phyloP scores from a whole-genome alignment of 2,329 filamentous ascomycete genomes.

The Epichloe baconii region DNA sequence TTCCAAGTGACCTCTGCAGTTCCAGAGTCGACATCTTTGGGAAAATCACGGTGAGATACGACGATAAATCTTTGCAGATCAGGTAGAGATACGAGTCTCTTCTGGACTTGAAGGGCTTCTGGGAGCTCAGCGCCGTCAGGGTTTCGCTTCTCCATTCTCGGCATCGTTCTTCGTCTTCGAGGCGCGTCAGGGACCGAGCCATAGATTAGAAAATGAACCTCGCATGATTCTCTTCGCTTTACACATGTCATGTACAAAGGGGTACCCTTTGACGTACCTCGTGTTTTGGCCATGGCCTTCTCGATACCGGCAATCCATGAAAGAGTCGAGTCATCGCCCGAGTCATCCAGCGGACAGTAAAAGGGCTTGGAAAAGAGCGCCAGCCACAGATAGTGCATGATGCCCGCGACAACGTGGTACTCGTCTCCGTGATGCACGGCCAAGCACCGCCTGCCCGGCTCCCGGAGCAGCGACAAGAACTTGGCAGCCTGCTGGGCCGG shows the following conservation, averaged over 20 bases:
- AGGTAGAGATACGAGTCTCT: slow-evolving; percentile 16
- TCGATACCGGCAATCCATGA: slow-evolving; percentile 22
- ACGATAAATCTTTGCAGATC: slow-evolving; percentile 21
- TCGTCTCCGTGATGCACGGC: slow-evolving; percentile 19
- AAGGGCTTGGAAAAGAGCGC: slow-evolving; percentile 23
- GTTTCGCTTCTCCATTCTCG: slow-evolving; percentile 26
- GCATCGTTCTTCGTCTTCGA: slow-evolving; percentile 19
- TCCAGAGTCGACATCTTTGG: slow-evolving; percentile 16
- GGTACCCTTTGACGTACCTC: slow-evolving; percentile 6
- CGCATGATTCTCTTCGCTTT: no score
- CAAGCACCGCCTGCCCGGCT: slow-evolving; percentile 21
- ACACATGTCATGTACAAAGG: neutral
- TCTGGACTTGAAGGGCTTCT: slow-evolving; percentile 18
- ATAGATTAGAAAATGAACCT: no score
- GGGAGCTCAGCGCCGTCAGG: slow-evolving; percentile 20
- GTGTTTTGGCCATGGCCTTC: slow-evolving; percentile 17
- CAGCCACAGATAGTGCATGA: slow-evolving; percentile 25
- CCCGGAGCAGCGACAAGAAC: slow-evolving; percentile 21
- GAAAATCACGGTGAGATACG: slow-evolving; percentile 18
- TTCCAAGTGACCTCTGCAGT: slow-evolving; percentile 20
- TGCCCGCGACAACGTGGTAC: slow-evolving; percentile 22
- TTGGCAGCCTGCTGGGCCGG: slow-evolving; percentile 15
- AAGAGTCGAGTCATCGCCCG: slow-evolving; percentile 16
- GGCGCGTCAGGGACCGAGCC: no score
- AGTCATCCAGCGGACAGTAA: slow-evolving; percentile 23